Conservation (phyloP, 164 flowering plant species). For the Nymphaea colorata region DNA sequence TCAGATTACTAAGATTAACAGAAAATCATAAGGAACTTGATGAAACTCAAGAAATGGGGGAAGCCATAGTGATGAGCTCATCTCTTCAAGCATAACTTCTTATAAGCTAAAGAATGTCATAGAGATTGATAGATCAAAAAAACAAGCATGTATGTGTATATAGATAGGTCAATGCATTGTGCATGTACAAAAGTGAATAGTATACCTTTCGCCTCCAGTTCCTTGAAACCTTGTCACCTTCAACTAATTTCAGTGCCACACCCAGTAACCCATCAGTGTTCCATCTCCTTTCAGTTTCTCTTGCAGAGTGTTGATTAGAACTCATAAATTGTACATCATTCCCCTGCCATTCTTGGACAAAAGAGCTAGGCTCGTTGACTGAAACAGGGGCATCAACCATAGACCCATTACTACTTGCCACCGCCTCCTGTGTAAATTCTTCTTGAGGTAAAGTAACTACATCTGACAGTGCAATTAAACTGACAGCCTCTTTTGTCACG, state of each 20-base stretch:
- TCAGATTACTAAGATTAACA: too few relatives aligned
- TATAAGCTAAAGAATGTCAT: not conserved
- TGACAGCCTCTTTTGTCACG: constrained; percentile 39
- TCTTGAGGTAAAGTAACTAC: constrained; percentile 7
- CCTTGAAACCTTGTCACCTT: constrained; percentile 60
- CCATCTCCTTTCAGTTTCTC: constrained; percentile 48
- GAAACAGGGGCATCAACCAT: constrained; percentile 8
- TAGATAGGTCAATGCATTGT: not conserved
- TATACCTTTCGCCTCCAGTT: constrained; percentile 96
- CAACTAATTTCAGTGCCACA: constrained; percentile 53
- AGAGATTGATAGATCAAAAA: not conserved
- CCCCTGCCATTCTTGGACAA: constrained; percentile 94
- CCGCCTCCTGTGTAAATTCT: constrained; percentile 10
- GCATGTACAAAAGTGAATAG: not conserved
- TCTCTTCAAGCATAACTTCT: not conserved
- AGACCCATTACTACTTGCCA: constrained; percentile 16
- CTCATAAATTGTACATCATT: constrained; percentile 54
- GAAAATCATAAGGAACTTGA: too few relatives aligned
- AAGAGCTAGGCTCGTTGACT: constrained; percentile 42
- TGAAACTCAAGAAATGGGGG: too few relatives aligned
- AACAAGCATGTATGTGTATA: not conserved
- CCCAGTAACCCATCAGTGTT: constrained; percentile 77
- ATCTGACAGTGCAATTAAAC: constrained; percentile 16
- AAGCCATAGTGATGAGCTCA: not conserved
- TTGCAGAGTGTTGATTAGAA: constrained; percentile 65